Evolutionary conservation across 805 yeast species (phyloP), one percentile per base, ranked within the genome.

Genomic region (Torulaspora gathmanii): DNA sequence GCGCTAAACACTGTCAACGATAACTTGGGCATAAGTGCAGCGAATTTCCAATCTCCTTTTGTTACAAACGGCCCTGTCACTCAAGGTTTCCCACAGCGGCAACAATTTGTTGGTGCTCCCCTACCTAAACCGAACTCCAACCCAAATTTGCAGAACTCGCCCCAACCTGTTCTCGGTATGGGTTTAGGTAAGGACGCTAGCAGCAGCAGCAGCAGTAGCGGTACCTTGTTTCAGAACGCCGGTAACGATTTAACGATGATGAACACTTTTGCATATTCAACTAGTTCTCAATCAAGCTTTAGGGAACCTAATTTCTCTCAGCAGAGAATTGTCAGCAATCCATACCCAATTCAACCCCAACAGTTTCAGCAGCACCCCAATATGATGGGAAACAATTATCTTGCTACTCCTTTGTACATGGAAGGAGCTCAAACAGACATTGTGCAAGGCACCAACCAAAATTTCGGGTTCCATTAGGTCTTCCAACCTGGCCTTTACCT

Each of bases 241-340:
- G 33, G 43, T 16, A 37, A 47, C 46, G 51, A 50, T 19, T 40
- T 45, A 26, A 34, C 47, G 37, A 37, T 49, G 46, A 31, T 40
- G 36, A 46, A 50, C 39, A 48, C 45, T 42, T 44, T 50, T 44
- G 45, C 53, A 50, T 50, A 46, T 40, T 40, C 51, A 13, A 41
- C 42, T 12, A 45, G 44, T 27, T 46, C 51, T 31, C 51, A 50
- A 27, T 43, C 46, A 22, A 40, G 44, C 27, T 40, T 48, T 15
- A 34, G 46, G 30, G 51, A 48, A 27, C 48, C 51, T 13, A 45
- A 26, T 37, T 48, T 44, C 33, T 39, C 51, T 29, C 51, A 48
- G 43, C 51, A 48, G 22, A 52, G 60, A 51, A 45, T 54, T 17
- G 44, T 53, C 12, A 52, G 58, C 37, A 54, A 54, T 40, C 58